Base-by-base conservation (phyloP, 129 eudicot genomes). In the Oenanthe sinensis region DNA sequence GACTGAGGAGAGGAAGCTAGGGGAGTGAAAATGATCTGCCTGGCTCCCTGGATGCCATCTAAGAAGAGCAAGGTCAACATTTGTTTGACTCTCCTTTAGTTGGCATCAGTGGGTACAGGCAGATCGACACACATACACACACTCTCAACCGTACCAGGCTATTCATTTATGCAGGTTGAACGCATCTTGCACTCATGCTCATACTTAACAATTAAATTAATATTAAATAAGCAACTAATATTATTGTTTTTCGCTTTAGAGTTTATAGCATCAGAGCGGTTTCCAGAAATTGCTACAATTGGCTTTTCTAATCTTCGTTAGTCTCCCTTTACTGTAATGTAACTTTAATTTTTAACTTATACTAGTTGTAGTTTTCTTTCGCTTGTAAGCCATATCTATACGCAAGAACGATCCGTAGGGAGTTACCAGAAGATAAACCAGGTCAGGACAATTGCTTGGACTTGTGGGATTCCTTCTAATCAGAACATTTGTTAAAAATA, bases 41-140 rank as follows among this genome's bases (percentile, higher is more conserved):
- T 79, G 82, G 77, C 77, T 79, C 82, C 77, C 77, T 79, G 77
- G 77, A 79, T 79, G 82, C 82, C 82, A 79, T 37, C 77, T 71
- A 71, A 49, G 82, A 71, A 79, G 8, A 12, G 65, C 8, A 26
- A 33, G 40, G 77, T 24, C 77, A 52, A 79, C 2, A 48, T 62
- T 14, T 72, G 73, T 48, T 71, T 71, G 77, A 15, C 42, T 79
- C 77, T 79, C 52, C 71, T 71, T 58, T 79, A 79, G 82, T 50
- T 79, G 82, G 77, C 82, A 79, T 50, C 82, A 71, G 77, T 22
- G 82, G 82, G 71, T n/a, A 11, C 82, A 50, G 77, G 82, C 82
- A 79, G 82, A 26, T 77, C n/a, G n/a, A 68, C 4, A 68, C 33
- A 6, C 1, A 3, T 4, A n/a, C 40, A 45, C 16, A 30, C 42